Evolutionary conservation across 2,329 filamentous ascomycete species (phyloP).

Genomic region (Beauveria sp.): DNA sequence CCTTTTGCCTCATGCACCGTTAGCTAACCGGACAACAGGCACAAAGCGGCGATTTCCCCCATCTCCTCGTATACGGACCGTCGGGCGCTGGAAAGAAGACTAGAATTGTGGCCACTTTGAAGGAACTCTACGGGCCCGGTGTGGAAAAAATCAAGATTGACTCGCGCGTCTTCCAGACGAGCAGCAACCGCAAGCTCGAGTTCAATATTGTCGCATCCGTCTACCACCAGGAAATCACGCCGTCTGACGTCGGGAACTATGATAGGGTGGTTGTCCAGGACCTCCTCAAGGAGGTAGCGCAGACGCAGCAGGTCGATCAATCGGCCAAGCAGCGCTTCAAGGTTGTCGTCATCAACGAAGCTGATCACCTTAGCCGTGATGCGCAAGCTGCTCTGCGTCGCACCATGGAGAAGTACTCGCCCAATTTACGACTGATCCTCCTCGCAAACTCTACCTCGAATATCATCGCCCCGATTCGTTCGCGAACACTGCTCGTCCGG

Average conservation of each 20-base stretch:
- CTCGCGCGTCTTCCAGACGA: conserved; percentile 91
- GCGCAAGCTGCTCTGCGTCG: conserved; percentile 89
- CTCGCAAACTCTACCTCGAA: conserved; percentile 95
- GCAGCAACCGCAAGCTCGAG: conserved; percentile 91
- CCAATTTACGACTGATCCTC: conserved; percentile 84
- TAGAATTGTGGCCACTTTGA: conserved; percentile 86
- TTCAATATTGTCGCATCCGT: conserved; percentile 98
- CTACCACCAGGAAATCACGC: conserved; percentile 97
- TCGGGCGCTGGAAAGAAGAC: conserved; percentile 98
- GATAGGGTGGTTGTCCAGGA: conserved; percentile 95
- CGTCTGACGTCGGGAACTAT: conserved; percentile 92
- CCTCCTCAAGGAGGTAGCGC: conserved; percentile 91
- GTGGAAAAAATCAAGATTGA: conserved; percentile 99
- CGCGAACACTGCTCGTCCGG: conserved; percentile 80
- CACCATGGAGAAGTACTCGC: conserved; percentile 99
- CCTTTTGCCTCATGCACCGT: neutral
- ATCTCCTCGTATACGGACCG: conserved; percentile 93
- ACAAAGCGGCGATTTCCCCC: conserved; percentile 94
- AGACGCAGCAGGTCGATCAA: conserved; percentile 97
- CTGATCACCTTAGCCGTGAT: conserved; percentile 87
- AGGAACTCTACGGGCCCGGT: conserved; percentile 88
- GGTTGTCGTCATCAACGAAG: conserved; percentile 98
- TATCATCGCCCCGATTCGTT: conserved; percentile 97
- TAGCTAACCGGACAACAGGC: conserved; percentile 48
- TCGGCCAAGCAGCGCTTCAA: conserved; percentile 90